Evolutionary conservation across 1,284 basidiomycete genomes (phyloP).

Genomic region (Irpex sp.): DNA sequence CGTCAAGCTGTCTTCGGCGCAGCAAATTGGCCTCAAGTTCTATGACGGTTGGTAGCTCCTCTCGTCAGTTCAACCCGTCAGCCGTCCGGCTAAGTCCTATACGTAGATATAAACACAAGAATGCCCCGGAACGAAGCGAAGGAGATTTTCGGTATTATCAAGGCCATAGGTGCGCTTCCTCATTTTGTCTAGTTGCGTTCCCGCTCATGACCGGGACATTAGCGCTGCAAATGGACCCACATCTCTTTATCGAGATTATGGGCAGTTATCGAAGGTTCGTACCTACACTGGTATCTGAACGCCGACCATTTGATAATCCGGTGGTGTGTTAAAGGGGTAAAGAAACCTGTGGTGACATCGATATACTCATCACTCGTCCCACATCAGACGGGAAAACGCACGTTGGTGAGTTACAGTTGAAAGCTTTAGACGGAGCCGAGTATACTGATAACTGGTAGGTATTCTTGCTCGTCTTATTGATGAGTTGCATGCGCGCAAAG

Average conservation of each 20-base stretch:
- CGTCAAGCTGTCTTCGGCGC: constrained; percentile 58
- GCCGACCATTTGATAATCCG: not conserved
- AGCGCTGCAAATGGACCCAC: constrained; percentile 71
- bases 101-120: constrained; percentile 67
- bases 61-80: not conserved
- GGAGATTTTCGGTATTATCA: constrained; percentile 69
- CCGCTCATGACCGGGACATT: not conserved
- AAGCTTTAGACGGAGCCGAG: not conserved
- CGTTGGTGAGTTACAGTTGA: constrained; percentile 39
- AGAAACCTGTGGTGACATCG: constrained; percentile 83
- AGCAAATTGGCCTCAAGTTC: constrained; percentile 73
- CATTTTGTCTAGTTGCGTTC: not conserved
- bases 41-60: constrained; percentile 60
- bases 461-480: constrained; percentile 40
- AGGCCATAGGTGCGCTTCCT: constrained; percentile 51
- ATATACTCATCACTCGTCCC: constrained; percentile 81
- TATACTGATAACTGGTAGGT: not conserved
- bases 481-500: constrained; percentile 50
- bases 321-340: constrained; percentile 51
- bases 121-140: constrained; percentile 83
- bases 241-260: constrained; percentile 82
- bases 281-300: not conserved
- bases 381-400: constrained; percentile 73
- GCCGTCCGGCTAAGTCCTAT: not conserved
- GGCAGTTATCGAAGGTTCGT: constrained; percentile 79